Percentiles rank a stretch among this genome's conserved stretches.
These are phyloP conservation scores for Berberis thunbergii DNA, from an alignment of 164 flowering plant genomes.

Conservation along the genomic window DNA sequence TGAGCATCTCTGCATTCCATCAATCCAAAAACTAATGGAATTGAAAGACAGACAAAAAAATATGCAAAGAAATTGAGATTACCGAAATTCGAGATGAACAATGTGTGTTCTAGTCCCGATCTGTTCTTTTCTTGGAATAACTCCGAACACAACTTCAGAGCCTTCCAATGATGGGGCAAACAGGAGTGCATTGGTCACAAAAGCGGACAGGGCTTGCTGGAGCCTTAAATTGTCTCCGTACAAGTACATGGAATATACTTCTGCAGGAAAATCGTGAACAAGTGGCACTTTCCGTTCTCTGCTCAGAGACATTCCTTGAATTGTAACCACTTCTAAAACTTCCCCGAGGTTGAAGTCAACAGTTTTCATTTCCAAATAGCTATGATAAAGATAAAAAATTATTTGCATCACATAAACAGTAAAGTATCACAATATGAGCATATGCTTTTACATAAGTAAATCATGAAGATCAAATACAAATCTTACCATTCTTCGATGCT, in stretches of 20 bases:
- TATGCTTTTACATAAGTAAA: not conserved
- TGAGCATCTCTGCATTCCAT: too few species aligned
- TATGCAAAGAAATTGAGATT: not conserved
- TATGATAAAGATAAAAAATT: slow-evolving; percentile 17
- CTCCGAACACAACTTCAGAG: slow-evolving; percentile 40
- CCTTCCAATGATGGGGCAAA: slow-evolving; percentile 51
- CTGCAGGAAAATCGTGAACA: slow-evolving; percentile 40
- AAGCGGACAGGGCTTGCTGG: slow-evolving; percentile 74
- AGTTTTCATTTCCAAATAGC: slow-evolving; percentile 44
- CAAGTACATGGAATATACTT: slow-evolving; percentile 41
- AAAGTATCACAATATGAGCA: too few species aligned
- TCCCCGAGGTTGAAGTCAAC: slow-evolving; percentile 62
- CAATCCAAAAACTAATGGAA: not conserved
- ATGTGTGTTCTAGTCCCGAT: slow-evolving; percentile 56
- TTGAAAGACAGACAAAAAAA: not conserved
- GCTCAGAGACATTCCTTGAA: slow-evolving; percentile 59
- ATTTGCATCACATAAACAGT: too few species aligned
- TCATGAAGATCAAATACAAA: not conserved
- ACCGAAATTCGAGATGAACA: slow-evolving; percentile 78
- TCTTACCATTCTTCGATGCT: slow-evolving; percentile 71
- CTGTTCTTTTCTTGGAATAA: slow-evolving; percentile 39
- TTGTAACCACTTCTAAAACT: slow-evolving; percentile 44
- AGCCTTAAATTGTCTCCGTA: slow-evolving; percentile 79
- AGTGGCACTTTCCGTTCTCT: slow-evolving; percentile 49
- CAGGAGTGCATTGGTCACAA: slow-evolving; percentile 44